phyloP scores from a whole-genome alignment of 2,329 filamentous ascomycete species.

The Metarhizium anisopliae region DNA sequence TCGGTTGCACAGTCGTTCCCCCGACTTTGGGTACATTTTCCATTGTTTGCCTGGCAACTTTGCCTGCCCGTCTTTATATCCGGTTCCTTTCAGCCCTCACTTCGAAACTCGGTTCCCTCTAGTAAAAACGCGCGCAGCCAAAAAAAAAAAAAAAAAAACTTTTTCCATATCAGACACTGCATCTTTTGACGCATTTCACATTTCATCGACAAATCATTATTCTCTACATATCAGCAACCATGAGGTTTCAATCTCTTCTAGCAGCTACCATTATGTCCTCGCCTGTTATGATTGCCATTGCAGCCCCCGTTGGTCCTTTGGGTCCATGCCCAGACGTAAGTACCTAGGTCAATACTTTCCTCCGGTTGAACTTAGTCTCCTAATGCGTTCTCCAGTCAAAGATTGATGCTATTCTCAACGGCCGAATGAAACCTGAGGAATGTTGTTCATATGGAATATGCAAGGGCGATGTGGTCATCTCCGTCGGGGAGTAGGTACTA shows the following conservation, averaged over 20 bases:
- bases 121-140: too few species aligned
- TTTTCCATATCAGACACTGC: neutral
- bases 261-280: slow-evolving; percentile 8
- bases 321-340: slow-evolving; percentile 27
- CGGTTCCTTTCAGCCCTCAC: too few species aligned
- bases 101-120: too few species aligned
- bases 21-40: too few species aligned
- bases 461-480: slow-evolving; percentile 30
- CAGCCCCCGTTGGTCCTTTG: slow-evolving; percentile 20
- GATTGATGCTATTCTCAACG: slow-evolving; percentile 36
- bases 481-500: slow-evolving; percentile 26
- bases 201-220: neutral
- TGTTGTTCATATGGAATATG: slow-evolving; percentile 48
- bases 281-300: slow-evolving; percentile 10
- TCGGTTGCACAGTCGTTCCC: too few species aligned
- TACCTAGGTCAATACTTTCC: neutral
- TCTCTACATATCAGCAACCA: neutral
- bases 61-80: too few species aligned
- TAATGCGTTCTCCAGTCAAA: slow-evolving; percentile 15
- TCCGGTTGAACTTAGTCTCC: neutral
- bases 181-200: neutral
- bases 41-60: too few species aligned
- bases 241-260: slow-evolving; percentile 4
- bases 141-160: too few species aligned
- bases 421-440: slow-evolving; percentile 35